Evolutionary conservation across 495 filamentous ascomycete genomes (phyloP), one percentile per base, ranked within the genome.

Genomic region (Penicillium angulare): DNA sequence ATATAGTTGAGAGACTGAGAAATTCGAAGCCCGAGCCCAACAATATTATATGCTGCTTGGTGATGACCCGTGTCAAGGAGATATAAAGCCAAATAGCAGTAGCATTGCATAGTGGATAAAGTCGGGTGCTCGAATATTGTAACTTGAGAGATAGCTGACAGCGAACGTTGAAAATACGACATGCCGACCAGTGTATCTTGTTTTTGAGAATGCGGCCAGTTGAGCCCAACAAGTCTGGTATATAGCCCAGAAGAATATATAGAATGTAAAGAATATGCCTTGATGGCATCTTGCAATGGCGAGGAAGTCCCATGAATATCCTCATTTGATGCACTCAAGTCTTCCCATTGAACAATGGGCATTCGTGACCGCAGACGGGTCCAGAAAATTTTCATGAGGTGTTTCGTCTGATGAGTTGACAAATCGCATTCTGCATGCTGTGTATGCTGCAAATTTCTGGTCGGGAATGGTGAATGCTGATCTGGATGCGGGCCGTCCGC

Each of bases 41-140:
- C 59, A 50, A 69, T 66, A 34, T 67, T 67, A 52, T 69, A 67
- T 8, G 66, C 64, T 10, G 61, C 55, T 18, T 61, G 57, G 18
- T 69, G 57, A 31, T 67, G 57, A 3, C 58, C 60, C 0, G 47
- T 34, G 24, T 64, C 56, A 5, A 64, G 47, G 6, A 64, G 48
- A 27, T 64, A 64, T 7, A 57, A 27, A 1, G 47, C 48, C 47
- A 64, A 44, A 24, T 64, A 48, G 21, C 61, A 61, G 38, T 64
- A 67, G 47, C 64, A 66, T 33, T 64, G 61, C 12, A 69, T 36
- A 7, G 46, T 42, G 10, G 46, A 39, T 10, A 69, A 15, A 6
- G 60, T 57, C 5, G 60, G 60, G 13, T 38, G 20, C n/a, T 52
- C 31, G 22, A 66, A 66, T 3, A 34, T 51, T 18, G 49, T 41